Evolutionary conservation across 257 asterid species (phyloP), one percentile per base, ranked within the genome.

Genomic region (Nicotiana benthamiana): DNA sequence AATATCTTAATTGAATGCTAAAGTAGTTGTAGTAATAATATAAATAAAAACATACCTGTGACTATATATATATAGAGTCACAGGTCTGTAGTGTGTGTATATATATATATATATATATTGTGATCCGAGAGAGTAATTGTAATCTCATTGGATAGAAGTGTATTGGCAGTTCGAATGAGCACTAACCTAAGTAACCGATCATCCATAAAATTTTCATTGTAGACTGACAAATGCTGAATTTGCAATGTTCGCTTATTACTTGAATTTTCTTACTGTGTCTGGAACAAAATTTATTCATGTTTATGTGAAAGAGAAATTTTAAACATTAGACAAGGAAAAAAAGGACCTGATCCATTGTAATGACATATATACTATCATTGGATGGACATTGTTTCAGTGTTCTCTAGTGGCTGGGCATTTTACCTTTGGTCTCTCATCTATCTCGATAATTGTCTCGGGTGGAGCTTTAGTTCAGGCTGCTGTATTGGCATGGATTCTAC

Each of bases 361-460:
- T 62, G 11, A 26, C 68, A 62, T 24, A 62, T 36, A 36, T 36
- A 36, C 46, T 36, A 36, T 53, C n/a, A 10, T 43, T 63, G 57
- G 17, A n/a, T 61, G 75, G 27, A 27, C 75, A 61, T 79, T 79
- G 66, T 85, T 46, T 84, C 93, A 93, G 99, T 89, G 94, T 82
- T 91, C 99, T 26, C 92, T 92, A 62, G 92, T 86, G 75, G 90
- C 98, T 54, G 99, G 99, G 66, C 84, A 91, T 83, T 90, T 93
- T 36, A 93, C 97, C 51, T 87, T 94, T 16, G 97, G 92, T 79
- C 93, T 94, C 80, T 80, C 89, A 53, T 91, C 98, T 9, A 92
- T 93, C 90, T 90, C 98, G 12, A 18, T 85, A 30, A 91, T 92
- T 83, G 97, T 93, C 82, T 82, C 86, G 34, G 93, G 90, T 74